A percentile compares a stretch with the other conserved stretches of the same genome.
Conservation (phyloP, 2,329 filamentous ascomycete species). For the Colletotrichum salicis region DNA sequence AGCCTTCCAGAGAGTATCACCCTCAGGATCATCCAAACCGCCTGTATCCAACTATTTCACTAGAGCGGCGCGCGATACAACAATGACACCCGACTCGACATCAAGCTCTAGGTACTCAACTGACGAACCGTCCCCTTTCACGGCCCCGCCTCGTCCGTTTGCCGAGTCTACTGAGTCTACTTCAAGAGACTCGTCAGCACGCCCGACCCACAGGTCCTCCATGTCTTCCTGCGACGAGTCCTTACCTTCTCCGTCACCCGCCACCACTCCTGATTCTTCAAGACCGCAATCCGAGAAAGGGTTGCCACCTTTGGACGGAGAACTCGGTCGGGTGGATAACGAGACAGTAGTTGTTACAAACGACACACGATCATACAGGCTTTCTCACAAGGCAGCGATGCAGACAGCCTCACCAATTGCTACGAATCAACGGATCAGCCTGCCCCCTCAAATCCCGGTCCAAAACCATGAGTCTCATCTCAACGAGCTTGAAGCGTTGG, state of each 20-base stretch:
- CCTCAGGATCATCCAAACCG: constrained; percentile 29
- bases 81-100: constrained; percentile 23
- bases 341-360: constrained; percentile 30
- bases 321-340: constrained; percentile 27
- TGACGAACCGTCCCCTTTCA: background rate
- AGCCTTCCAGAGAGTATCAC: constrained; percentile 41
- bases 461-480: constrained; percentile 27
- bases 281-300: constrained; percentile 53
- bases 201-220: constrained; percentile 32
- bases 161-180: constrained; percentile 11
- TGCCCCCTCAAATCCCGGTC: constrained; percentile 26
- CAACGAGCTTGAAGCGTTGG: constrained; percentile 29
- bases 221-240: constrained; percentile 49
- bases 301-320: constrained; percentile 36
- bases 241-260: constrained; percentile 45
- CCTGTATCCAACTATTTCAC: constrained; percentile 31
- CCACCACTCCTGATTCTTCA: constrained; percentile 53
- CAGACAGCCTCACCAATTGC: constrained; percentile 11
- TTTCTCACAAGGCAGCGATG: constrained; percentile 26
- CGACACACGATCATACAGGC: constrained; percentile 32
- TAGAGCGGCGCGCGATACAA: constrained; percentile 10
- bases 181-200: constrained; percentile 28
- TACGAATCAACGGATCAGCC: constrained; percentile 25
- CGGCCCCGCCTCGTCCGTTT: constrained; percentile 12
- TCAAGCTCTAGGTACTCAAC: constrained; percentile 32